A percentile compares a stretch with the other conserved stretches of the same genome.
phyloP scores from a whole-genome alignment of 257 asterid genomes.

The Solanum stenotomum region DNA sequence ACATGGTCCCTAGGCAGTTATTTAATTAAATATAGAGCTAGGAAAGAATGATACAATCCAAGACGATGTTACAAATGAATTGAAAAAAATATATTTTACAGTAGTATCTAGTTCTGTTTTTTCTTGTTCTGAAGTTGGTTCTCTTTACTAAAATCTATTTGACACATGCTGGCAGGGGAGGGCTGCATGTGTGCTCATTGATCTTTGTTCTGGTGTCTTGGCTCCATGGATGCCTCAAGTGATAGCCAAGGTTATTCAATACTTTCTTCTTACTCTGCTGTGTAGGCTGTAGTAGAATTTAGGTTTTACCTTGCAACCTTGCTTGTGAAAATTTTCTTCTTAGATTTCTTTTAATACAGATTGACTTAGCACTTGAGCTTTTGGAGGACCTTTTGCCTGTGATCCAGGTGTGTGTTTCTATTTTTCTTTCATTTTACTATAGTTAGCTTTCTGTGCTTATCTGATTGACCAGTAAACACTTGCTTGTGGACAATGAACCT shows the following conservation, averaged over 20 bases:
- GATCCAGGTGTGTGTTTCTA: conserved; percentile 50
- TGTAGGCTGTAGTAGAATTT: not conserved
- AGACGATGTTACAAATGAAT: not conserved
- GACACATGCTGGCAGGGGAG: conserved; percentile 54
- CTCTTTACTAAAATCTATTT: conserved; percentile 10
- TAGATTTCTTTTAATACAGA: conserved; percentile 33
- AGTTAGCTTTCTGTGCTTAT: not conserved
- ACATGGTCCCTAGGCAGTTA: not conserved
- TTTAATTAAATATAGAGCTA: not conserved
- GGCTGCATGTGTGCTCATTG: conserved; percentile 90
- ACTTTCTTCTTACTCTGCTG: not conserved
- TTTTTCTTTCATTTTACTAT: not conserved
- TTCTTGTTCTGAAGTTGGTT: conserved; percentile 6
- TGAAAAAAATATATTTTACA: not conserved
- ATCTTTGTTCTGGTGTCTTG: conserved; percentile 81
- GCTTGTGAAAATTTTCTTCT: not conserved
- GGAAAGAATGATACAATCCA: not conserved
- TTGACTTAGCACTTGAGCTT: conserved; percentile 85
- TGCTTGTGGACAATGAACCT: not conserved
- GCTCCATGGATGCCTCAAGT: conserved; percentile 97
- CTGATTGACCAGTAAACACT: not conserved
- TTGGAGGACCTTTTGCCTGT: conserved; percentile 88
- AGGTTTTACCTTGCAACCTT: not conserved
- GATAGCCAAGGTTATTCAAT: conserved; percentile 64
- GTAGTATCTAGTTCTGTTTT: not conserved